These are phyloP conservation scores for Malassezia nana DNA, from an alignment of 1,284 basidiomycete genomes.

Conservation along the genomic window DNA sequence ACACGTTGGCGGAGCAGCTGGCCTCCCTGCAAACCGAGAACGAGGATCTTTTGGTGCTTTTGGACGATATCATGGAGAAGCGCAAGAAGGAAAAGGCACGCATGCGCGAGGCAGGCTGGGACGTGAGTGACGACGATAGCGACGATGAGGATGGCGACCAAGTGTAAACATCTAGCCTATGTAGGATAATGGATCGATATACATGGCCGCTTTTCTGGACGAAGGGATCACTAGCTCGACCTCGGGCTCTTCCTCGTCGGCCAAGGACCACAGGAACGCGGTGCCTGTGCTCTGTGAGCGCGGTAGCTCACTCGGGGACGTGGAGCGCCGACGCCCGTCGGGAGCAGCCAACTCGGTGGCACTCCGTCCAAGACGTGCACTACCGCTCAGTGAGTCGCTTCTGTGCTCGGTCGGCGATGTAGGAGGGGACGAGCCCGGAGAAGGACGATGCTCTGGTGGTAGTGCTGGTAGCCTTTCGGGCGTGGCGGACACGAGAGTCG, in stretches of 20 bases:
- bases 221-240: constrained; percentile 12
- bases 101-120: constrained; percentile 64
- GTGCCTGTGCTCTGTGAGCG: neutral
- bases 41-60: constrained; percentile 79
- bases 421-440: neutral
- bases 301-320: neutral
- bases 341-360: neutral
- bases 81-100: constrained; percentile 67
- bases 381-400: neutral
- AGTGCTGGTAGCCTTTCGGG: neutral
- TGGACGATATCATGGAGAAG: constrained; percentile 84
- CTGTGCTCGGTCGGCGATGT: neutral
- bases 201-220: constrained; percentile 3
- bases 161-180: neutral
- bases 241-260: constrained; percentile 1
- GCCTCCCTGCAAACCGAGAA: constrained; percentile 56
- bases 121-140: constrained; percentile 60
- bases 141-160: constrained; percentile 72
- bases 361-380: too few species aligned
- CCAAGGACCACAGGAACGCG: too few species aligned
- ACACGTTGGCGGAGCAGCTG: neutral
- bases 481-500: constrained; percentile 13
- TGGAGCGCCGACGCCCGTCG: neutral
- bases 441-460: neutral
- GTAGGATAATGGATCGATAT: constrained; percentile 4